These are phyloP conservation scores for Piper betle DNA, from an alignment of 164 flowering plant genomes.

Conservation along the genomic window DNA sequence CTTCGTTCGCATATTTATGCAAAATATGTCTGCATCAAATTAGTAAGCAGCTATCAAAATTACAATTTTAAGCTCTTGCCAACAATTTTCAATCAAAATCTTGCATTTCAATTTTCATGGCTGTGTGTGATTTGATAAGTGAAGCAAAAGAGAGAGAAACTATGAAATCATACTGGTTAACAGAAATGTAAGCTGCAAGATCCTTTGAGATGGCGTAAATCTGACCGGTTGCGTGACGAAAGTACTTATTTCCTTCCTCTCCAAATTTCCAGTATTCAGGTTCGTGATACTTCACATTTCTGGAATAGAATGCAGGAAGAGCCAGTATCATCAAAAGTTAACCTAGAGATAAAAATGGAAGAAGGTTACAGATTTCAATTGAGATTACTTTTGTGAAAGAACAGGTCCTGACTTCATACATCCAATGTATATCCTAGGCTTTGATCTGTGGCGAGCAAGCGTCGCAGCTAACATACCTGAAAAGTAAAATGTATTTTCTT, in stretches of 20 bases:
- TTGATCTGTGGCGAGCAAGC: conserved; percentile 71
- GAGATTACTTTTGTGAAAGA: conserved; percentile 62
- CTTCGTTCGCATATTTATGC: conserved; percentile 90
- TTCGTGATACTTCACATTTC: conserved; percentile 80
- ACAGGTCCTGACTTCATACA: conserved; percentile 99
- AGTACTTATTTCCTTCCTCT: conserved; percentile 82
- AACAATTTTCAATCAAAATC: neutral
- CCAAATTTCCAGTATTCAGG: conserved; percentile 94
- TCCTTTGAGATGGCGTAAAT: conserved; percentile 86
- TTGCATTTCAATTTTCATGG: neutral
- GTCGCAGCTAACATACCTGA: conserved; percentile 76
- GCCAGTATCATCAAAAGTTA: conserved; percentile 3
- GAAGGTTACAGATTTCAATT: neutral
- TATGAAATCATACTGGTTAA: conserved; percentile 50
- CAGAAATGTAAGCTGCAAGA: conserved; percentile 72
- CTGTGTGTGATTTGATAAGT: neutral
- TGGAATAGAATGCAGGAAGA: conserved; percentile 10
- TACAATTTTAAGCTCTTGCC: neutral
- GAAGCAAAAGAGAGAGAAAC: neutral
- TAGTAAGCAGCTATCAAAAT: neutral
- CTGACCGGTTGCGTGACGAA: conserved; percentile 89
- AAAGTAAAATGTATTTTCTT: neutral
- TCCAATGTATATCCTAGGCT: conserved; percentile 83
- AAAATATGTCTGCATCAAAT: conserved; percentile 46
- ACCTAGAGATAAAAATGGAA: neutral